A percentile compares a stretch with the other conserved stretches of the same genome.
Conservation (phyloP, 129 eudicot genomes). For the Centrapalus pauciflorus region DNA sequence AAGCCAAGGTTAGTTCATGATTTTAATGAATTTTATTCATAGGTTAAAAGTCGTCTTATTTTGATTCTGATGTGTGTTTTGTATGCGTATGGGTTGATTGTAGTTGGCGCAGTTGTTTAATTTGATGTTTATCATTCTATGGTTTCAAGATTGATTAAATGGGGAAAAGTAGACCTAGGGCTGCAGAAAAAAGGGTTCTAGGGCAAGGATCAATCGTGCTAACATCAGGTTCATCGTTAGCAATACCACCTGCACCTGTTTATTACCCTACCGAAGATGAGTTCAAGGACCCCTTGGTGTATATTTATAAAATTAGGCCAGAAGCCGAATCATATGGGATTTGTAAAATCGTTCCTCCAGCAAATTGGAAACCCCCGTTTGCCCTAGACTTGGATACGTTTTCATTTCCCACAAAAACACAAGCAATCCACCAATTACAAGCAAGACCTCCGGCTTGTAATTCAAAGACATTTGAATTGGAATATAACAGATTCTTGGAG, state of each 20-base stretch:
- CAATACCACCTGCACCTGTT: conserved; percentile 77
- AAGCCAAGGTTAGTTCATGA: conserved; percentile 18
- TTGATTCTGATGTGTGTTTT: not conserved
- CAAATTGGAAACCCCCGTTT: conserved; percentile 90
- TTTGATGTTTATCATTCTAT: not conserved
- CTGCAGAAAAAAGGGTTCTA: conserved; percentile 75
- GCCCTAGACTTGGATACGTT: conserved; percentile 70
- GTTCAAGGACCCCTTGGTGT: conserved; percentile 83
- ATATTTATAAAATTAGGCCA: conserved; percentile 73
- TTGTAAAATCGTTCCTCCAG: conserved; percentile 87
- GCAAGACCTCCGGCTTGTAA: conserved; percentile 78
- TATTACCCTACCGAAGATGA: conserved; percentile 85
- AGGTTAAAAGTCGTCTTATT: not conserved
- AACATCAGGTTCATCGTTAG: conserved; percentile 34
- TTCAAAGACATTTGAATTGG: conserved; percentile 80
- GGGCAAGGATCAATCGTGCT: conserved; percentile 48
- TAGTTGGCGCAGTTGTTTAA: not conserved
- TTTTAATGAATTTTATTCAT: not conserved
- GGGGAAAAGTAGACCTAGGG: conserved; percentile 96
- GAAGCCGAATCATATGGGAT: conserved; percentile 91
- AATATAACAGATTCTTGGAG: conserved; percentile 75
- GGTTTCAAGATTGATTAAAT: conserved; percentile 35
- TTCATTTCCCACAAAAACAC: conserved; percentile 76
- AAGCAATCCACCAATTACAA: conserved; percentile 88
- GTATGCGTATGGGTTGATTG: not conserved